Percentiles rank a stretch among this genome's conserved stretches.
phyloP scores from a whole-genome alignment of 2,329 filamentous ascomycete species.

The Aspergillus proliferans region DNA sequence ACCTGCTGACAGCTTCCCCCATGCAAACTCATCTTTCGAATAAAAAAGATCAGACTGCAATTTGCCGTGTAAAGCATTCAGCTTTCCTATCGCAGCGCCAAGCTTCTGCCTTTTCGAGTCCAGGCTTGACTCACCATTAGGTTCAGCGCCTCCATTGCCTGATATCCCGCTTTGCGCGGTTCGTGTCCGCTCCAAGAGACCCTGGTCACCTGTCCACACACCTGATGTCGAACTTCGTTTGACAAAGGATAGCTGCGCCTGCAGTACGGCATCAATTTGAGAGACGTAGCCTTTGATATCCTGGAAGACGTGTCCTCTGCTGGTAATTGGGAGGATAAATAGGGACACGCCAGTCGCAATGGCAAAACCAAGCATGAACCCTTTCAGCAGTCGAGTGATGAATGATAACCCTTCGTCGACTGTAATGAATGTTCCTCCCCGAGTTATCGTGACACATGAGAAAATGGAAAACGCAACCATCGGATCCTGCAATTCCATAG shows the following conservation, averaged over 20 bases:
- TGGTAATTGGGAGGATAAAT: constrained; percentile 60
- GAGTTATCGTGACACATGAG: constrained; percentile 54
- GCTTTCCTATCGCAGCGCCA: constrained; percentile 30
- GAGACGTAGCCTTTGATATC: constrained; percentile 48
- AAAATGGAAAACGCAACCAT: constrained; percentile 64
- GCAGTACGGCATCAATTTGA: constrained; percentile 51
- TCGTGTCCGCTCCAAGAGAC: constrained; percentile 13
- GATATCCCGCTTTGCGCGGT: constrained; percentile 11
- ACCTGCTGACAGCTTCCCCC: constrained; percentile 60
- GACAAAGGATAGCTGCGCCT: constrained; percentile 58
- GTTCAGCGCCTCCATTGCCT: constrained; percentile 4
- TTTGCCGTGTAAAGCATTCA: constrained; percentile 58
- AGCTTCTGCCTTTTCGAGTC: constrained; percentile 18
- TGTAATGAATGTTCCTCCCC: constrained; percentile 46
- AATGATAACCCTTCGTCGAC: constrained; percentile 21
- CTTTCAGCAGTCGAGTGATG: constrained; percentile 49
- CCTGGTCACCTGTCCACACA: constrained; percentile 5
- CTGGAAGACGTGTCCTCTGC: constrained; percentile 56
- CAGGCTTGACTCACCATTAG: constrained; percentile 1
- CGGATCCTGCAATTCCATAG: constrained; percentile 57
- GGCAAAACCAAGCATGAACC: constrained; percentile 61
- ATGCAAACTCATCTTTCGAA: constrained; percentile 66
- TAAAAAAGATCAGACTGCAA: constrained; percentile 60
- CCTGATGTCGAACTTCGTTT: constrained; percentile 22
- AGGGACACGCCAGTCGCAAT: constrained; percentile 58